Base-by-base conservation (phyloP, 2,329 filamentous ascomycete species). In the Dactylellina sp. region DNA sequence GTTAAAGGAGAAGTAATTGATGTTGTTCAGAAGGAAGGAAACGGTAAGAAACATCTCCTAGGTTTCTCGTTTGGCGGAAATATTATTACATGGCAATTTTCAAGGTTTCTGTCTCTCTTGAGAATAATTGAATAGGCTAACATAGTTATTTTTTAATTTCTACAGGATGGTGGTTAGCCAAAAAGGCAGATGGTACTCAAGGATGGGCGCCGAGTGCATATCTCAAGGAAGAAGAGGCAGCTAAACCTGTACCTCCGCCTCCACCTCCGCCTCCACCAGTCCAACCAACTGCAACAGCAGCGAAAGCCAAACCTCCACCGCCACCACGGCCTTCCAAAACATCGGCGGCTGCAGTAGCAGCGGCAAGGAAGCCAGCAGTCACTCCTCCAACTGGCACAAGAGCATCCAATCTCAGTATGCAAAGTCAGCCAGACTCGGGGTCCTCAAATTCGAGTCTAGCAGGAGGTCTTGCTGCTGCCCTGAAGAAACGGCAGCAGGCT, bases 171-270 rank as follows among this genome's bases (percentile, higher is more conserved):
- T 98, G 94, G 94, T 85, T 98, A 50, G 95, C 90, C 76, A 94
- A 92, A 84, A 91, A 89, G 75, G 82, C 83, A 53, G 83, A 87
- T 78, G 84, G 84, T 50, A 84, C 85, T 77, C 4, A 92, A 95
- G 81, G 95, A 93, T 57, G 99, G 95, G 95, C 95, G 1, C 95
- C 95, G 0, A 91, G 93, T 18, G 92, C 94, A 18, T 99, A 99
- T 79, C 89, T 99, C 7, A 91, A 98, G 82, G 93, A 97, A 82
- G 86, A 72, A 46, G 70, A 91, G 80, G 86, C 85, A 22, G 83
- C 87, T 11, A 83, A 85, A 6, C 86, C 89, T 7, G 86, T 83
- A 6, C 84, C 84, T 28, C 82, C 84, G 11, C 89, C 91, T 12
- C 89, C 89, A 7, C 88, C 90, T 0, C 87, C 89, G 0, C 86